A percentile compares a stretch with the other conserved stretches of the same genome.
These are phyloP conservation scores for Murraya paniculata DNA, from an alignment of 345 rosid genomes.

Conservation along the genomic window DNA sequence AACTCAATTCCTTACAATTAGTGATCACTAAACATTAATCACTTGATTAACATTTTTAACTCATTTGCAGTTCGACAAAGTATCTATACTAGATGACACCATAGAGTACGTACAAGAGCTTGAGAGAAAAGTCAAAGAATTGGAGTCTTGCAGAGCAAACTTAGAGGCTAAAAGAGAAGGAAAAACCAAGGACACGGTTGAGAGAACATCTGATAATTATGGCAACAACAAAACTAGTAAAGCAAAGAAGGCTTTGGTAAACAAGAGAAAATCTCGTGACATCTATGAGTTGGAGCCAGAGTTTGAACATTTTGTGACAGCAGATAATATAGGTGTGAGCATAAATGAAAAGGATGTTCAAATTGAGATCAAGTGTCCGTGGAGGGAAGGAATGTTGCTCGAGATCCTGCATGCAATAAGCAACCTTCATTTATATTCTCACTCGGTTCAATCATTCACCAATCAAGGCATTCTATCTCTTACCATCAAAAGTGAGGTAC, in stretches of 20 bases:
- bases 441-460: constrained; percentile 71
- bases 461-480: constrained; percentile 57
- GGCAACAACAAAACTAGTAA: constrained; percentile 23
- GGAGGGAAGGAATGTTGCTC: constrained; percentile 79
- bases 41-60: not conserved
- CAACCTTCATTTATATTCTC: constrained; percentile 67
- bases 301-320: constrained; percentile 25
- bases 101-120: constrained; percentile 71
- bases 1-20: not conserved
- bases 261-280: constrained; percentile 62
- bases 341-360: constrained; percentile 46
- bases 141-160: constrained; percentile 51
- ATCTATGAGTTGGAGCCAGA: constrained; percentile 34
- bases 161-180: constrained; percentile 35
- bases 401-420: constrained; percentile 70
- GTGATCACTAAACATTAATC: not conserved
- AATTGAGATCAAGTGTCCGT: constrained; percentile 69
- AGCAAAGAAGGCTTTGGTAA: constrained; percentile 26
- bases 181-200: constrained; percentile 47
- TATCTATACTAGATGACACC: constrained; percentile 75
- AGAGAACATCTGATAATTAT: constrained; percentile 64
- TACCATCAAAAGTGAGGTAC: constrained; percentile 71
- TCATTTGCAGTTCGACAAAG: constrained; percentile 61
- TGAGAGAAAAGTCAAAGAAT: constrained; percentile 58
- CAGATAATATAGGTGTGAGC: constrained; percentile 40